Evolutionary conservation across 768 basidiomycete genomes (phyloP), one percentile per base, ranked within the genome.

Genomic region (Boletus insuetus): DNA sequence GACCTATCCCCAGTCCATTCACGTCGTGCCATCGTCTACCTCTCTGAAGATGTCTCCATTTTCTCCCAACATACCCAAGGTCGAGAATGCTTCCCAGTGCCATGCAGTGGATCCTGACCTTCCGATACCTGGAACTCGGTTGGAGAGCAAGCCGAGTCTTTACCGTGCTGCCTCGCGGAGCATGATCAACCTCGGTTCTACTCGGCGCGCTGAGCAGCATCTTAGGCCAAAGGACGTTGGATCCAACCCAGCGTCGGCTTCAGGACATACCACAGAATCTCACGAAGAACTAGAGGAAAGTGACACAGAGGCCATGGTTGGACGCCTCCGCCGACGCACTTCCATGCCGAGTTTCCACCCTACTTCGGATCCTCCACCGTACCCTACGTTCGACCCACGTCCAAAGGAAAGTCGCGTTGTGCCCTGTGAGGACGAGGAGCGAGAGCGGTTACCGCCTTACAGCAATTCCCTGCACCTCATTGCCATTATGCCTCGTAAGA

Each of bases 401-500:
- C 63, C 56, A 63, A 64, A 48, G 39, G 66, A 56, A 35, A 38
- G 57, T 49, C 34, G 61, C 51, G 49, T 61, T 58, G 56, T 17
- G 61, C 81, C 83, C 2, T 75, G 78, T 11, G 88, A 89, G n/a
- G 91, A 95, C 56, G 96, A 96, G 67, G 96, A 92, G 10, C 73
- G 62, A 45, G 96, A 99, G 71, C 70, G 69, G 38, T 79, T 99
- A 1, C 97, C 97, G 0, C 40, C 69, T 6, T 99, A 99, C 70
- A 82, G 80, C 56, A 98, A 97, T 72, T 73, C 77, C 16, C 81
- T 98, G 17, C 86, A 91, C 64, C 82, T 98, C 63, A 80, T 83
- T 35, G 91, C 86, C 4, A 79, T 86, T 51, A 82, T 99, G 76
- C 88, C 89, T 2, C 83, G 91, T 45, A 99, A 99, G 78, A 82